phyloP scores from a whole-genome alignment of 257 asterid genomes.

The Penstemon eatonii region DNA sequence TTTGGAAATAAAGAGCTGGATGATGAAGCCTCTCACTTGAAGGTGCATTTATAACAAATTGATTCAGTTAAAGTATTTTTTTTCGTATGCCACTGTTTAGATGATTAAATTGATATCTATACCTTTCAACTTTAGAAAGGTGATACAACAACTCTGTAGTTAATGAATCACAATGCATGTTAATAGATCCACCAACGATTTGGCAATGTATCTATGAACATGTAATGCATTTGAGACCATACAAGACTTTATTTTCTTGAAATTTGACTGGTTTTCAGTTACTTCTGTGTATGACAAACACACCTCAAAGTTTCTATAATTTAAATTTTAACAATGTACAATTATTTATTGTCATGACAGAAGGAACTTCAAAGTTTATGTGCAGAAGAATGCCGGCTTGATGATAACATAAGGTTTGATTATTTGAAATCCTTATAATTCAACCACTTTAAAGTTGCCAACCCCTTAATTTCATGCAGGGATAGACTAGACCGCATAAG shows the following conservation, averaged over 20 bases:
- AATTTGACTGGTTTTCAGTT: conserved; percentile 10
- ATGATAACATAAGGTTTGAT: conserved; percentile 67
- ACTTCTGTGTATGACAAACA: neutral
- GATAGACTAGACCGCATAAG: conserved; percentile 54
- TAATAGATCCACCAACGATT: neutral
- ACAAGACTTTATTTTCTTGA: neutral
- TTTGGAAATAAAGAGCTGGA: conserved; percentile 39
- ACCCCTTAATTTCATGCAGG: conserved; percentile 48
- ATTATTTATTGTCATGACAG: conserved; percentile 42
- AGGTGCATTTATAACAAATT: conserved; percentile 44
- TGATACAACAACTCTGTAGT: neutral
- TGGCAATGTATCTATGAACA: neutral
- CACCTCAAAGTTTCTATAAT: conserved; percentile 8
- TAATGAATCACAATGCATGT: neutral
- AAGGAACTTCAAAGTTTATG: conserved; percentile 50
- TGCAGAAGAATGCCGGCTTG: conserved; percentile 60
- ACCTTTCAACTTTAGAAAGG: neutral
- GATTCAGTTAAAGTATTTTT: conserved; percentile 16
- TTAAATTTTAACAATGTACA: neutral
- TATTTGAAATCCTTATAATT: conserved; percentile 10
- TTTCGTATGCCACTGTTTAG: neutral
- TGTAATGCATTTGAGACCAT: no score
- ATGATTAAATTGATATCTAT: neutral
- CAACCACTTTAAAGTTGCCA: conserved; percentile 26
- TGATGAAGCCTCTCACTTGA: conserved; percentile 41